phyloP scores from a whole-genome alignment of 495 filamentous ascomycete genomes.

The Penicillium angulare region DNA sequence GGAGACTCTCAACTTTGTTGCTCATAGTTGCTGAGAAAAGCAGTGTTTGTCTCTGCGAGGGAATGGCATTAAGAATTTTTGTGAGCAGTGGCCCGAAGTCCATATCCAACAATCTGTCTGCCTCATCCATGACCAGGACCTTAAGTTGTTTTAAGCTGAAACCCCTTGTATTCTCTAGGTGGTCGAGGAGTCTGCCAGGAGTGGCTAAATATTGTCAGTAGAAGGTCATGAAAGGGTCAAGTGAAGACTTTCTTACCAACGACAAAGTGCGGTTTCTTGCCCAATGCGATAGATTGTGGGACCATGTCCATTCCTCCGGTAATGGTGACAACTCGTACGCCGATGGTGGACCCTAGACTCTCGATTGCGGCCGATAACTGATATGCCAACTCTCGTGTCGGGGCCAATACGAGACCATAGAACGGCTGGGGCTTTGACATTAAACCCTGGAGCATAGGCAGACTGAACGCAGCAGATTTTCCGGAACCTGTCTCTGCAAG shows the following conservation, averaged over 20 bases:
- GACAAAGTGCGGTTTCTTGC: slow-evolving; percentile 87
- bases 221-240: background rate
- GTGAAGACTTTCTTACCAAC: no score
- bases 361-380: slow-evolving; percentile 87
- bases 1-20: slow-evolving; percentile 86
- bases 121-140: slow-evolving; percentile 94
- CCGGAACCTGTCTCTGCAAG: slow-evolving; percentile 92
- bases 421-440: slow-evolving; percentile 79
- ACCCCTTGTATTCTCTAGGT: slow-evolving; percentile 95
- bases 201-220: slow-evolving; percentile 77
- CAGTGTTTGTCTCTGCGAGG: slow-evolving; percentile 73
- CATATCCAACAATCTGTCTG: slow-evolving; percentile 86
- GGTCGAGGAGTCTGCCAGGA: slow-evolving; percentile 85
- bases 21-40: slow-evolving; percentile 94
- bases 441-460: slow-evolving; percentile 83
- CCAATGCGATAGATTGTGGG: slow-evolving; percentile 79
- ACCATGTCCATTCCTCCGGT: slow-evolving; percentile 97
- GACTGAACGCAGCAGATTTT: slow-evolving; percentile 88
- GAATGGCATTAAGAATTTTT: slow-evolving; percentile 88
- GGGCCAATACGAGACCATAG: slow-evolving; percentile 80
- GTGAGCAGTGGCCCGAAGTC: slow-evolving; percentile 92
- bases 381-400: slow-evolving; percentile 87
- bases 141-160: slow-evolving; percentile 77
- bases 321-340: slow-evolving; percentile 72
- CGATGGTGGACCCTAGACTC: slow-evolving; percentile 77